phyloP scores from a whole-genome alignment of 2,329 filamentous ascomycete species.

The Myriosclerotinia duriaeana region DNA sequence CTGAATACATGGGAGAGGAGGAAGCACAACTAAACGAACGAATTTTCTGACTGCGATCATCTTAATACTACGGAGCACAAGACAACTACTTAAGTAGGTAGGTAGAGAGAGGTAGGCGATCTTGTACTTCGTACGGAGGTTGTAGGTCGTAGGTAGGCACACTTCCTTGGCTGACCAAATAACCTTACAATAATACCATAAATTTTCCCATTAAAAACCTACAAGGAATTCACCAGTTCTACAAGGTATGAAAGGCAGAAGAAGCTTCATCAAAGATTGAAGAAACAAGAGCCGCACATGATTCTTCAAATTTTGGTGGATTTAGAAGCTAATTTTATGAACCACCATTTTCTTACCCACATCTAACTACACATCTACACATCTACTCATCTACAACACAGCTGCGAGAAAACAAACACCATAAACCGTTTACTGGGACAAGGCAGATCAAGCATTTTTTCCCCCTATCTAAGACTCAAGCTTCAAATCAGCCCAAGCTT shows the following conservation, averaged over 20 bases:
- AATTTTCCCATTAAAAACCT: background rate
- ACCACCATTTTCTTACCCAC: background rate
- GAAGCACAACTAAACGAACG: background rate
- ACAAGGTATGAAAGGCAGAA: background rate
- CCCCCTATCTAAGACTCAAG: background rate
- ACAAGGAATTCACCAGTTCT: conserved; percentile 8
- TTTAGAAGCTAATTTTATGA: background rate
- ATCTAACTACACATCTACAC: too few relatives aligned
- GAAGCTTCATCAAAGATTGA: background rate
- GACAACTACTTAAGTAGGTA: too few relatives aligned
- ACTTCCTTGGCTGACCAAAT: conserved; percentile 16
- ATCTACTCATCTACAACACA: background rate
- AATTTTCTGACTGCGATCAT: conserved; percentile 8
- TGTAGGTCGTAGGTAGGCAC: background rate
- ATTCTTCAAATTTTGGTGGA: conserved; percentile 8
- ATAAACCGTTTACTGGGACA: conserved; percentile 13
- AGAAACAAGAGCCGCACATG: too few relatives aligned
- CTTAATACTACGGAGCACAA: too few relatives aligned
- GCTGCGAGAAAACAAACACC: background rate
- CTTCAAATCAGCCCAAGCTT: conserved; percentile 12
- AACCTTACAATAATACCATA: too few relatives aligned
- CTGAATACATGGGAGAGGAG: background rate
- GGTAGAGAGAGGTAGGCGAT: conserved; percentile 8
- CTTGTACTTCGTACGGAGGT: too few relatives aligned
- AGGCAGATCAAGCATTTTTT: conserved; percentile 21